Base-by-base conservation (phyloP, 1,139 yeast species). In the Taphrina betulina region DNA sequence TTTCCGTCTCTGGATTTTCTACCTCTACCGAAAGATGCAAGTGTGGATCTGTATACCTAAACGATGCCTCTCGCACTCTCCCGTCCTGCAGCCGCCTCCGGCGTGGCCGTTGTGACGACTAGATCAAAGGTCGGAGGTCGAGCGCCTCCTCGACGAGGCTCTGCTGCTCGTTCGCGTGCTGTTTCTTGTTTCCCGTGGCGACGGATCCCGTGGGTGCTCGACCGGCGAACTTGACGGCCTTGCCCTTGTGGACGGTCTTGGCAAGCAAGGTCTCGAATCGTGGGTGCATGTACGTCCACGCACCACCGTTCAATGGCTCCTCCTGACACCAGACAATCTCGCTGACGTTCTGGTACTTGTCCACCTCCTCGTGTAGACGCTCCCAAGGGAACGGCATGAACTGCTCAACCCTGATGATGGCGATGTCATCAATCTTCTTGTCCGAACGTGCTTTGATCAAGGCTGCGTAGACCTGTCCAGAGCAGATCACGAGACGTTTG, bases 331-430 rank as follows among this genome's bases (percentile, higher is more conserved):
- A 94, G 46, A 89, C 95, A 66, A 94, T 75, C 70, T 94, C 98
- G 72, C 85, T 83, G 62, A 84, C 70, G 71, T 82, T 82, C 68
- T 95, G 88, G 78, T 85, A 94, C 57, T 81, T 71, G 73, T 87
- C 78, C 66, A 94, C 76, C 34, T 87, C 75, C 67, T 90, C 96
- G 69, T 89, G 85, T 67, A 94, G 75, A 75, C 87, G 96, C 60
- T 94, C 92, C 74, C 77, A 94, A 73, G 98, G 98, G 97, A 94
- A 94, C 72, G 99, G 99, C 70, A 94, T 96, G 67, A 90, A 71
- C 77, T 94, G 97, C 75, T 94, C 99, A 66, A 94, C 69, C 75
- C 84, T 87, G 67, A 92, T 74, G 71, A 92, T 77, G 3, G 97
- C 96, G 61, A 96, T 87, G 64, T 81, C 81, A 72, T 80, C 87